Conservation (phyloP, 208 protist genomes). For the Lotmaria passim region DNA sequence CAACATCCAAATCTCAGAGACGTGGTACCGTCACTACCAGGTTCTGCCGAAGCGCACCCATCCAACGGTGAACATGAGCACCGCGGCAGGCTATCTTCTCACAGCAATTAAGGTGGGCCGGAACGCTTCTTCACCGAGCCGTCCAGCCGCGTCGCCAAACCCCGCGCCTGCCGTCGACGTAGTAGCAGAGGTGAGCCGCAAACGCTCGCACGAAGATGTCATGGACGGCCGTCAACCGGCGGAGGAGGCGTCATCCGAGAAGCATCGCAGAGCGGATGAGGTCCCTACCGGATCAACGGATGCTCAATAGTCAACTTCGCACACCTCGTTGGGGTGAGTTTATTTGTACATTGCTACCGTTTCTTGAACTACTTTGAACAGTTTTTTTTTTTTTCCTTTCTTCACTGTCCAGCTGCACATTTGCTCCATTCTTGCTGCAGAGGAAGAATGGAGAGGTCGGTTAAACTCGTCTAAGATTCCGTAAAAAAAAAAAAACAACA, state of each 20-base stretch:
- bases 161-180: background rate
- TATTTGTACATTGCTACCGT: too few relatives aligned
- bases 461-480: too few relatives aligned
- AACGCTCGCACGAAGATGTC: conserved; percentile 1
- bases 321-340: too few relatives aligned
- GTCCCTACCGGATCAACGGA: too few relatives aligned
- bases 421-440: too few relatives aligned
- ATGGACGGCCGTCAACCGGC: background rate
- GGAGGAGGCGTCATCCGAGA: background rate
- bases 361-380: too few relatives aligned
- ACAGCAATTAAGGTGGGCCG: conserved; percentile 83
- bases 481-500: too few relatives aligned
- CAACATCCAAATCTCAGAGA: conserved; percentile 91
- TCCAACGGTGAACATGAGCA: conserved; percentile 94
- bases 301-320: too few relatives aligned
- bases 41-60: conserved; percentile 93
- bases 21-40: conserved; percentile 94
- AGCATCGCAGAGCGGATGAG: background rate
- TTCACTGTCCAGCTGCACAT: too few relatives aligned
- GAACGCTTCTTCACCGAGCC: conserved; percentile 15
- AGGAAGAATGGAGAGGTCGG: too few relatives aligned
- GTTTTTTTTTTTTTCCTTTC: too few relatives aligned
- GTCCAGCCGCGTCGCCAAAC: background rate
- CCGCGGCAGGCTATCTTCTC: conserved; percentile 90
- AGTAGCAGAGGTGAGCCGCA: background rate